Conservation (phyloP, 2,329 filamentous ascomycete genomes). For the Fusarium begoniae region DNA sequence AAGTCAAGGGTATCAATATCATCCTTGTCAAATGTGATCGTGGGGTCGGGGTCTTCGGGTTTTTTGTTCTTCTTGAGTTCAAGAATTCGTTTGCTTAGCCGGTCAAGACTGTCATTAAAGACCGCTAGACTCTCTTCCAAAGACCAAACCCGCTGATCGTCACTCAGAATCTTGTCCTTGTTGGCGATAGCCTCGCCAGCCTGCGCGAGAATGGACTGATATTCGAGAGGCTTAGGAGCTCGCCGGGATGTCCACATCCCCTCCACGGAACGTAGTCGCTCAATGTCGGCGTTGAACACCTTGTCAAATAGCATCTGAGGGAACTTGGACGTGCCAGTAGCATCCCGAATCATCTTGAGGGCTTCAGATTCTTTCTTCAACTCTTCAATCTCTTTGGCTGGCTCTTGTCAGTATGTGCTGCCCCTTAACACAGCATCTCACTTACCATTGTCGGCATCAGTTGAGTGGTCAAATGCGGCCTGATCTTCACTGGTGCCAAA, state of each 20-base stretch:
- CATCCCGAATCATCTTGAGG: conserved; percentile 81
- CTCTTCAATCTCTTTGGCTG: conserved; percentile 83
- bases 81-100: conserved; percentile 78
- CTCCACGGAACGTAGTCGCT: conserved; percentile 83
- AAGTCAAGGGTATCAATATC: conserved; percentile 96
- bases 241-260: conserved; percentile 94
- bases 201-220: conserved; percentile 66
- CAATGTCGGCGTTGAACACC: conserved; percentile 87
- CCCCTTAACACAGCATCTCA: neutral
- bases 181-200: conserved; percentile 58
- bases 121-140: conserved; percentile 84
- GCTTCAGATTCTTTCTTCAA: conserved; percentile 84
- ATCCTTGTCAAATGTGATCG: conserved; percentile 94
- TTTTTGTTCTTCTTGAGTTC: conserved; percentile 64
- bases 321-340: conserved; percentile 83
- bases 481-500: conserved; percentile 93
- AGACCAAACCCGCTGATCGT: conserved; percentile 84
- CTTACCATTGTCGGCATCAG: conserved; percentile 81
- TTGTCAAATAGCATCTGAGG: conserved; percentile 87
- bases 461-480: conserved; percentile 79
- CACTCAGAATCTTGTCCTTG: conserved; percentile 64
- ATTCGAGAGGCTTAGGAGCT: conserved; percentile 78
- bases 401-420: conserved; percentile 8
- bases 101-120: conserved; percentile 83
- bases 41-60: conserved; percentile 63